Base-by-base conservation (phyloP, 306 rosid species). In the Glycyrrhiza uralensis region DNA sequence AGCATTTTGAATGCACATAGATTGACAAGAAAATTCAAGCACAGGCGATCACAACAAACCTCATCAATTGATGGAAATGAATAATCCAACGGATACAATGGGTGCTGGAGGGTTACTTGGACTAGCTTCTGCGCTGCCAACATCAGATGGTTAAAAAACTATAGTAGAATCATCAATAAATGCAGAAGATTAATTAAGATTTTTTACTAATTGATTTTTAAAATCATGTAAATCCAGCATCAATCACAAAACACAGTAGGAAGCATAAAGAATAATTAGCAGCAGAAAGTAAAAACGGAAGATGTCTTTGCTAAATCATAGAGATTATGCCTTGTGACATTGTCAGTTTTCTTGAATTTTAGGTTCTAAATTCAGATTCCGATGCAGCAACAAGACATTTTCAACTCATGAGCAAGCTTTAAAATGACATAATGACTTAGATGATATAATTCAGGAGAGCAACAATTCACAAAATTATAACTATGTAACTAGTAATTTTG, bases 21-120 rank as follows among this genome's bases (percentile, higher is more conserved):
- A 20, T 52, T 52, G 58, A 72, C 72, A 52, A 26, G 44, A 55
- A 76, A 60, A 32, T 7, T 17, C 5, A 10, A 52, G 55, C 28
- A 69, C 3, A 70, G 72, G 20, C 26, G 5, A 15, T 22, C 23
- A 22, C 24, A 74, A 13, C 77, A 66, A 78, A 94, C 99, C 96
- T 88, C 84, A 14, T 81, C 87, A 76, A 70, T 20, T 4, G 88
- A 85, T 13, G 82, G 70, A 69, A 89, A 79, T 11, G 89, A 68
- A 76, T 94, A 94, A 72, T 87, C 92, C 66, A 71, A 19, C 4
- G 89, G 80, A 75, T 87, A 94, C 36, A 59, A 76, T 7, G 91
- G 96, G 83, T 94, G 93, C 70, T 84, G 89, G 56, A 94, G 85
- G 61, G 99, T 91, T 55, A 51, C 60, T 60, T 90, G 91, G 62